phyloP scores from a whole-genome alignment of 2,329 filamentous ascomycete genomes.

The Nemania sp. region DNA sequence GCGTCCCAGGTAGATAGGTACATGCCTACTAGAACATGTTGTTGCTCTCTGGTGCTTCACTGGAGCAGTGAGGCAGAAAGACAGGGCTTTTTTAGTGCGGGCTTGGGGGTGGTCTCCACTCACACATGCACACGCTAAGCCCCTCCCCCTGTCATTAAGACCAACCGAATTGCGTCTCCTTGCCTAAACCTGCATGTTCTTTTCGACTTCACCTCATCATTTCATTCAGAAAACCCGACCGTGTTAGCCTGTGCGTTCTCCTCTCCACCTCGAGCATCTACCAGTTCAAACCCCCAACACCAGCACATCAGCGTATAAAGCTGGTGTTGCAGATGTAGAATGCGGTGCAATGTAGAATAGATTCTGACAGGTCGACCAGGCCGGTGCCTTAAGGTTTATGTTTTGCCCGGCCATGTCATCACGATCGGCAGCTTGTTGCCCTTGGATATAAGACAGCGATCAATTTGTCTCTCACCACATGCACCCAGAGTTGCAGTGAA shows the following conservation, averaged over 20 bases:
- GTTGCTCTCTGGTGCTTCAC: slow-evolving; percentile 14
- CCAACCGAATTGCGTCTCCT: slow-evolving; percentile 50
- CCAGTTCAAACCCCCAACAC: neutral
- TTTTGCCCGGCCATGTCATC: slow-evolving; percentile 31
- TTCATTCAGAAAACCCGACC: slow-evolving; percentile 36
- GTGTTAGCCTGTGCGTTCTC: slow-evolving; percentile 21
- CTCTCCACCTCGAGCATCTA: slow-evolving; percentile 20
- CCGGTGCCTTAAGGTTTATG: slow-evolving; percentile 28
- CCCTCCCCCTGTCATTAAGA: slow-evolving; percentile 45
- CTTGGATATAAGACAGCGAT: slow-evolving; percentile 27
- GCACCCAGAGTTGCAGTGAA: neutral
- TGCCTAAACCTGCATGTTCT: slow-evolving; percentile 49
- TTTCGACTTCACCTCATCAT: slow-evolving; percentile 53
- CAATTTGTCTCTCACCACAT: slow-evolving; percentile 21
- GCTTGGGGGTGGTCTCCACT: slow-evolving; percentile 40
- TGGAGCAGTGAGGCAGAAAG: slow-evolving; percentile 30
- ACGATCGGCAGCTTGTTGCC: slow-evolving; percentile 31
- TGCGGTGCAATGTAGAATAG: slow-evolving; percentile 6
- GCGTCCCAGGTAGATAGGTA: slow-evolving; percentile 18
- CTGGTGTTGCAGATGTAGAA: neutral
- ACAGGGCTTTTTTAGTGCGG: slow-evolving; percentile 34
- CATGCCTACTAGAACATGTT: slow-evolving; percentile 20
- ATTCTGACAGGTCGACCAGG: neutral
- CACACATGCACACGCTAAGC: slow-evolving; percentile 35
- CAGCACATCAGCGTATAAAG: neutral